phyloP scores from a whole-genome alignment of 2,329 filamentous ascomycete genomes.

The Incumbomyces lentus region DNA sequence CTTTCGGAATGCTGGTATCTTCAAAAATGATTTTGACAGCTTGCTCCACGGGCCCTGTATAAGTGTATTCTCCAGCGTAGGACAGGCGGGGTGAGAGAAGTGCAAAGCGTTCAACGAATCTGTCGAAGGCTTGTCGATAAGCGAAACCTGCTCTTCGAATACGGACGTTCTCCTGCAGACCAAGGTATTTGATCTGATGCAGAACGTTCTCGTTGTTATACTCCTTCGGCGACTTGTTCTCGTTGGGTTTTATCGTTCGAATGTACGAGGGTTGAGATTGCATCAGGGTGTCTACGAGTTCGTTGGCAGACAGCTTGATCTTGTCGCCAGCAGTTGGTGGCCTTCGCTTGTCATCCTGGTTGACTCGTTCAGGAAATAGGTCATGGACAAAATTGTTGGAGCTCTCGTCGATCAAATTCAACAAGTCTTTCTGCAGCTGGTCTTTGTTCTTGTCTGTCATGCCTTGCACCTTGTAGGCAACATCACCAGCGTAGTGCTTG shows the following conservation, averaged over 20 bases:
- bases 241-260: slow-evolving; percentile 97
- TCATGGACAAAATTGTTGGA: slow-evolving; percentile 77
- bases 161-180: slow-evolving; percentile 97
- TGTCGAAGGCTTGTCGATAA: slow-evolving; percentile 93
- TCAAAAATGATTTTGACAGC: slow-evolving; percentile 88
- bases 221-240: slow-evolving; percentile 91
- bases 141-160: slow-evolving; percentile 95
- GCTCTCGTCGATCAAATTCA: slow-evolving; percentile 76
- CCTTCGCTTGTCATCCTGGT: slow-evolving; percentile 88
- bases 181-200: slow-evolving; percentile 97
- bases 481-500: slow-evolving; percentile 97
- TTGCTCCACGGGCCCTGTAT: slow-evolving; percentile 77
- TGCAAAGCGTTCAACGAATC: slow-evolving; percentile 96
- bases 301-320: slow-evolving; percentile 89
- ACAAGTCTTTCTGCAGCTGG: slow-evolving; percentile 82
- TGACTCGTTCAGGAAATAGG: slow-evolving; percentile 83
- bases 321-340: slow-evolving; percentile 93
- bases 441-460: slow-evolving; percentile 99
- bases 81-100: slow-evolving; percentile 86
- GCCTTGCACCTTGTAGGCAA: slow-evolving; percentile 84
- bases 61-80: slow-evolving; percentile 94
- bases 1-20: slow-evolving; percentile 86
- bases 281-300: slow-evolving; percentile 89
- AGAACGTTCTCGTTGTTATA: slow-evolving; percentile 88
- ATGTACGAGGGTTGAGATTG: slow-evolving; percentile 97